Evolutionary conservation across 768 basidiomycete species (phyloP).

Genomic region (Candolleomyces aberdarensis): DNA sequence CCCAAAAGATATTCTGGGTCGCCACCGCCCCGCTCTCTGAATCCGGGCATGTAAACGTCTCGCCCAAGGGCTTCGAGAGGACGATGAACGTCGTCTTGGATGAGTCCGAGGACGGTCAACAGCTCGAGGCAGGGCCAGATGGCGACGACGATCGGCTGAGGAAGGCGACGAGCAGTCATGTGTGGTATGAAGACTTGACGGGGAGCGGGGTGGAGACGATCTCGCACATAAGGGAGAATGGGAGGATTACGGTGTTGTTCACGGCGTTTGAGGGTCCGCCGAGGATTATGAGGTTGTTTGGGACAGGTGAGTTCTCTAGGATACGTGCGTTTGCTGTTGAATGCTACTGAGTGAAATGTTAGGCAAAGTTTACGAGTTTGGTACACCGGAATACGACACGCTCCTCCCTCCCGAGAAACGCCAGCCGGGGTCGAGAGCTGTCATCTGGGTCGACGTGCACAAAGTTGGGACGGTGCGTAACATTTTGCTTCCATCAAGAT

Average conservation of each 20-base stretch:
- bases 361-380: constrained; percentile 59
- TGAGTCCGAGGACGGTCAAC: too few species aligned
- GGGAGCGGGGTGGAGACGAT: constrained; percentile 63
- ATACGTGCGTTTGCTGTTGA: background rate
- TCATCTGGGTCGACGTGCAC: constrained; percentile 54
- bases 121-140: too few species aligned
- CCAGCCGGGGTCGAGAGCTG: constrained; percentile 49
- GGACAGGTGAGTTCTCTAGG: constrained; percentile 37
- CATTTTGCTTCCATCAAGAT: background rate
- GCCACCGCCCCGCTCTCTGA: constrained; percentile 51
- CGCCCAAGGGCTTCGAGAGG: constrained; percentile 52
- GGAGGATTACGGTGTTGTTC: constrained; percentile 60
- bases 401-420: constrained; percentile 43
- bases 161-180: constrained; percentile 31
- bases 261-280: constrained; percentile 59
- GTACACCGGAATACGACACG: constrained; percentile 49
- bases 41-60: constrained; percentile 59
- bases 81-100: constrained; percentile 30
- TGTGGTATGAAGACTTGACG: constrained; percentile 68
- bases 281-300: constrained; percentile 56
- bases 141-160: background rate
- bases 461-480: constrained; percentile 42
- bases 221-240: constrained; percentile 61
- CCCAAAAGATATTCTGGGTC: constrained; percentile 64
- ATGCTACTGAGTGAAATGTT: background rate